Percentiles rank a stretch among this genome's conserved stretches.
phyloP scores from a whole-genome alignment of 2,329 filamentous ascomycete genomes.

The Aspergillus sp. region DNA sequence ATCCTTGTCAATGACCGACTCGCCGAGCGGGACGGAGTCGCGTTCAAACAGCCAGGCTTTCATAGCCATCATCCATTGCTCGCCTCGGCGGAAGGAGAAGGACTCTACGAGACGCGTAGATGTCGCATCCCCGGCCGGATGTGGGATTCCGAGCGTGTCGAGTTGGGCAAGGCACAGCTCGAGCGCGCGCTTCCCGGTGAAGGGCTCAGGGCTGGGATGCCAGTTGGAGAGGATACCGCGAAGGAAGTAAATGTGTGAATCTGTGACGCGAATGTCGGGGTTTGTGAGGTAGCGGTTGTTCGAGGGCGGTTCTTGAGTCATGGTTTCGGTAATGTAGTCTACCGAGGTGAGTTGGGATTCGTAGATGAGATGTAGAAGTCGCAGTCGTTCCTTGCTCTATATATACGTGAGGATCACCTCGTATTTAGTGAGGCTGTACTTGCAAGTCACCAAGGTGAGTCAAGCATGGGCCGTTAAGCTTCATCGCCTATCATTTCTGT shows the following conservation, averaged over 20 bases:
- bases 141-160: neutral
- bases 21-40: neutral
- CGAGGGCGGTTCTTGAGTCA: neutral
- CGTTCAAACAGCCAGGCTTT: conserved; percentile 17
- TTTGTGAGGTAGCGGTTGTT: neutral
- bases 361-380: no score
- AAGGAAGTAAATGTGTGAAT: conserved; percentile 14
- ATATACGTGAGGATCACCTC: no score
- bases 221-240: conserved; percentile 15
- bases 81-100: conserved; percentile 11
- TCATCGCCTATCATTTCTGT: neutral
- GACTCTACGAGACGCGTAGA: conserved; percentile 4
- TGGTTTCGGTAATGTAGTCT: neutral
- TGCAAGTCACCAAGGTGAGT: neutral
- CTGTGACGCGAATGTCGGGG: conserved; percentile 4
- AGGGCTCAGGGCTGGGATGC: conserved; percentile 5
- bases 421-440: neutral
- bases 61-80: conserved; percentile 17
- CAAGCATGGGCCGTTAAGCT: neutral
- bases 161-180: conserved; percentile 7
- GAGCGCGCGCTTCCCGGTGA: conserved; percentile 7
- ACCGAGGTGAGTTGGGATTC: no score
- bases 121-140: neutral
- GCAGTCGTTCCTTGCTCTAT: no score
- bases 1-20: neutral